A percentile compares a stretch with the other conserved stretches of the same genome.
Evolutionary conservation across 78 protist species (phyloP).

Genomic region (Monosiga brevicollis): DNA sequence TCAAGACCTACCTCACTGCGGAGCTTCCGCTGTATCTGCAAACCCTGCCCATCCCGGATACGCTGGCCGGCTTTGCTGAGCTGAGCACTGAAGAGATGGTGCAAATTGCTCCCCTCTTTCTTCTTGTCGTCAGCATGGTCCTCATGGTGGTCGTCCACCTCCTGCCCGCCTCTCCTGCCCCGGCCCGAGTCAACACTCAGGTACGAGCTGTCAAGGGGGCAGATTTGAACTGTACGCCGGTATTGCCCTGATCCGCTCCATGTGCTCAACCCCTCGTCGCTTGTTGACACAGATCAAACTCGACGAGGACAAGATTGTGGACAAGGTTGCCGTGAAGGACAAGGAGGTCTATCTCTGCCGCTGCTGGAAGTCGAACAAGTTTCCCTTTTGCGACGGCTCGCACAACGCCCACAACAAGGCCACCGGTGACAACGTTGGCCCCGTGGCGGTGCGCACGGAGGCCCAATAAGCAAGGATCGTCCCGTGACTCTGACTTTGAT

Average conservation of each 20-base stretch:
- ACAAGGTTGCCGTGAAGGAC: neutral
- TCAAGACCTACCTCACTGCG: neutral
- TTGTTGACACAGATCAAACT: neutral
- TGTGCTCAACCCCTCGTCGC: neutral
- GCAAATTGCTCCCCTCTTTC: neutral
- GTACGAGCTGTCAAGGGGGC: neutral
- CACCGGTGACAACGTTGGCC: conserved; percentile 37
- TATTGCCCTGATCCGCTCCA: too few species aligned
- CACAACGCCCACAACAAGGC: conserved; percentile 26
- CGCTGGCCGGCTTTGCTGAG: neutral
- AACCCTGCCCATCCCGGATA: neutral
- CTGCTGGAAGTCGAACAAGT: conserved; percentile 15
- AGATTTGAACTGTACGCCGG: too few species aligned
- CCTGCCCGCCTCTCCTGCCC: neutral
- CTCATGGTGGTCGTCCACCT: neutral
- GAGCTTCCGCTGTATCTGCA: neutral
- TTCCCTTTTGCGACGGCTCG: conserved; percentile 16
- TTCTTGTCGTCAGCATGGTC: neutral
- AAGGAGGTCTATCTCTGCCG: neutral
- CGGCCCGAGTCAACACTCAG: neutral
- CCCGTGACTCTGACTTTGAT: too few species aligned
- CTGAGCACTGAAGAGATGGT: neutral
- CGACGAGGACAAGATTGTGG: conserved; percentile 5
- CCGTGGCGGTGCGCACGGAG: conserved; percentile 12
- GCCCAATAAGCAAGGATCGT: too few species aligned